A percentile compares a stretch with the other conserved stretches of the same genome.
phyloP scores from a whole-genome alignment of 2,329 filamentous ascomycete genomes.

The Phialocephala sp. region DNA sequence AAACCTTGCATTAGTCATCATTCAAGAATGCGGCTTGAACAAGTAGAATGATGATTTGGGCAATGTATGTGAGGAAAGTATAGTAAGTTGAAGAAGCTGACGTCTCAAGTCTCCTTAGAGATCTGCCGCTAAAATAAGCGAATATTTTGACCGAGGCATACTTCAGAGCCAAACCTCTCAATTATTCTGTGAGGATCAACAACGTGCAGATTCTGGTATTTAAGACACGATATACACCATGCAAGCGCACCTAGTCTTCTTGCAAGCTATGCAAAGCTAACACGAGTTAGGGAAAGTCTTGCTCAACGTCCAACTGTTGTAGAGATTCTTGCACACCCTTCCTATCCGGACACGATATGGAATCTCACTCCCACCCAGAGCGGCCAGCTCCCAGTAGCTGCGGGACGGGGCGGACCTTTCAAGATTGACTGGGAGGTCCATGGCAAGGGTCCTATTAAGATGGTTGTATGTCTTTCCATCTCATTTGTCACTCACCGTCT shows the following conservation, averaged over 20 bases:
- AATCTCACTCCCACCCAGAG: constrained; percentile 67
- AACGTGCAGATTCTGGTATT: not conserved
- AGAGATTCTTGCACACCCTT: constrained; percentile 67
- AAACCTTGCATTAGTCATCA: too few relatives aligned
- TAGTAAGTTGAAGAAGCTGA: not conserved
- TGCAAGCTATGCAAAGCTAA: not conserved
- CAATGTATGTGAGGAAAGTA: not conserved
- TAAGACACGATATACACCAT: not conserved
- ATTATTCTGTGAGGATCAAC: not conserved
- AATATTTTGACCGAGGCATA: not conserved
- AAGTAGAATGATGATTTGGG: too few relatives aligned
- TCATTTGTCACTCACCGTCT: not conserved
- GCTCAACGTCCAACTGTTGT: constrained; percentile 50
- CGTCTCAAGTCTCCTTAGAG: not conserved
- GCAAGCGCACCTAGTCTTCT: not conserved
- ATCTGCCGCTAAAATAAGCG: constrained; percentile 5
- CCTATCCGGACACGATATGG: constrained; percentile 72
- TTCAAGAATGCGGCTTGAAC: too few relatives aligned
- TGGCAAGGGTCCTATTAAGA: constrained; percentile 72
- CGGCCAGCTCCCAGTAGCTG: constrained; percentile 69
- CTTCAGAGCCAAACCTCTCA: not conserved
- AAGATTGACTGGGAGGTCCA: constrained; percentile 82
- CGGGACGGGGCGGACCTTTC: constrained; percentile 74
- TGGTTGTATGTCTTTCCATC: constrained; percentile 60
- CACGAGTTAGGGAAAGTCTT: constrained; percentile 24